Percentiles rank a stretch among this genome's conserved stretches.
phyloP scores from a whole-genome alignment of 768 basidiomycete genomes.

The Plicaturopsis crispa region DNA sequence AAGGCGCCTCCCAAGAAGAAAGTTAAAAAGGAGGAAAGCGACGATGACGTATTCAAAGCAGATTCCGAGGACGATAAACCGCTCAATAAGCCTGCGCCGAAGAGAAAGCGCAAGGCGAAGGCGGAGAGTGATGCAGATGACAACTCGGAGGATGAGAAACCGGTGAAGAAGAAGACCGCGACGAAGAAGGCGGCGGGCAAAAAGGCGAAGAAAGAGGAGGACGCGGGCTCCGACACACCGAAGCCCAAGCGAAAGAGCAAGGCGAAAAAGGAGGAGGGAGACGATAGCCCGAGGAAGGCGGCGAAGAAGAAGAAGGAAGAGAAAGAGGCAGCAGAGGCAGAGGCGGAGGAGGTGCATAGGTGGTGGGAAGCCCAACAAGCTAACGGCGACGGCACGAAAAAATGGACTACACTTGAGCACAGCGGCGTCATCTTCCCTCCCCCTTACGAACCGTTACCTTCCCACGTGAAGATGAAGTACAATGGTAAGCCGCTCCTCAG shows the following conservation, averaged over 20 bases:
- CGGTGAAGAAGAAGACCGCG: conserved; percentile 36
- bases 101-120: conserved; percentile 37
- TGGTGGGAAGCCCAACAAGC: conserved; percentile 82
- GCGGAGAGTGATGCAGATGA: conserved; percentile 42
- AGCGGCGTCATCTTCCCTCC: conserved; percentile 94
- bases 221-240: conserved; percentile 31
- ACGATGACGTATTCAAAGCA: conserved; percentile 30
- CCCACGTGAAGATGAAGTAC: conserved; percentile 88
- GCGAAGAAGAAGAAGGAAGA: conserved; percentile 46
- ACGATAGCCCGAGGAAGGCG: conserved; percentile 28
- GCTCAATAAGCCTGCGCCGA: conserved; percentile 20
- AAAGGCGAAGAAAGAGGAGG: conserved; percentile 48
- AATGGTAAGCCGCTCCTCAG: conserved; percentile 50
- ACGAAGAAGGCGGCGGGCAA: conserved; percentile 39
- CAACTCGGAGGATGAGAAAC: conserved; percentile 36
- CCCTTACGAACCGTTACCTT: conserved; percentile 81
- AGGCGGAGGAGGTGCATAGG: conserved; percentile 65
- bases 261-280: conserved; percentile 35
- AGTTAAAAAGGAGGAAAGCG: conserved; percentile 43
- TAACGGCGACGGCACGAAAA: conserved; percentile 68
- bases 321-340: conserved; percentile 52
- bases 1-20: conserved; percentile 62
- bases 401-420: conserved; percentile 96
- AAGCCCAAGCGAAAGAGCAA: conserved; percentile 41
- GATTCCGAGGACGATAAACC: conserved; percentile 27